A percentile compares a stretch with the other conserved stretches of the same genome.
phyloP scores from a whole-genome alignment of 2,329 filamentous ascomycete genomes.

The Fusarium metavorans region DNA sequence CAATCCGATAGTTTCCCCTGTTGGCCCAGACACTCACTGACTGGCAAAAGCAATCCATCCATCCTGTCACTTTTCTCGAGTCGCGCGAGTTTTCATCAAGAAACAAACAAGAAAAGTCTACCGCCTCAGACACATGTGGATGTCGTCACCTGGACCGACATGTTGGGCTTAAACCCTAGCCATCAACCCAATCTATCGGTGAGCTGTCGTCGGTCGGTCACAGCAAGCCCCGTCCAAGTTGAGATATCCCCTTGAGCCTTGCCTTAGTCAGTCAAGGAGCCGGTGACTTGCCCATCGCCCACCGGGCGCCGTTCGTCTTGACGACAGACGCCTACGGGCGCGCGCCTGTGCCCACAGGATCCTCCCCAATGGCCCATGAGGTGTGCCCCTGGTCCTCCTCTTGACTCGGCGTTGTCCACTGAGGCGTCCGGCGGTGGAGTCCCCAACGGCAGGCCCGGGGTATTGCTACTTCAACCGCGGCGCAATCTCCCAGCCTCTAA shows the following conservation, averaged over 20 bases:
- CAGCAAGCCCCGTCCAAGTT: neutral
- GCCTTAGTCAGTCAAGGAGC: conserved; percentile 4
- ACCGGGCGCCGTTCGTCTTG: neutral
- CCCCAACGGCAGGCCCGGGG: conserved; percentile 35
- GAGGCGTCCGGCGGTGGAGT: conserved; percentile 37
- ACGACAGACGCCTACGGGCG: conserved; percentile 14
- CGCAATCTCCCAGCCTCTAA: conserved; percentile 43
- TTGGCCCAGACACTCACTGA: neutral
- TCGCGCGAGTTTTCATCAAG: conserved; percentile 9
- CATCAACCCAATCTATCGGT: conserved; percentile 27
- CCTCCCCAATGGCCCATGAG: conserved; percentile 16
- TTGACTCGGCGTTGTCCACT: conserved; percentile 44
- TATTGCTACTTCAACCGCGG: conserved; percentile 36
- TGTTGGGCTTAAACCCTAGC: conserved; percentile 13
- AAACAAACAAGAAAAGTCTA: conserved; percentile 16
- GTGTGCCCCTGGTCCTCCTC: conserved; percentile 9
- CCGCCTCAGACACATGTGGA: conserved; percentile 12
- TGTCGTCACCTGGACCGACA: conserved; percentile 29
- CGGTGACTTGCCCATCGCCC: conserved; percentile 6
- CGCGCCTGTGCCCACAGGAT: conserved; percentile 31
- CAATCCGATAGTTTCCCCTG: conserved; percentile 18
- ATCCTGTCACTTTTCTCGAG: conserved; percentile 7
- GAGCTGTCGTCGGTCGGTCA: conserved; percentile 4
- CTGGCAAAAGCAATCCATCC: conserved; percentile 16
- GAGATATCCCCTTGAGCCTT: neutral